Evolutionary conservation across 495 filamentous ascomycete species (phyloP).

Genomic region (Letharia columbiana): DNA sequence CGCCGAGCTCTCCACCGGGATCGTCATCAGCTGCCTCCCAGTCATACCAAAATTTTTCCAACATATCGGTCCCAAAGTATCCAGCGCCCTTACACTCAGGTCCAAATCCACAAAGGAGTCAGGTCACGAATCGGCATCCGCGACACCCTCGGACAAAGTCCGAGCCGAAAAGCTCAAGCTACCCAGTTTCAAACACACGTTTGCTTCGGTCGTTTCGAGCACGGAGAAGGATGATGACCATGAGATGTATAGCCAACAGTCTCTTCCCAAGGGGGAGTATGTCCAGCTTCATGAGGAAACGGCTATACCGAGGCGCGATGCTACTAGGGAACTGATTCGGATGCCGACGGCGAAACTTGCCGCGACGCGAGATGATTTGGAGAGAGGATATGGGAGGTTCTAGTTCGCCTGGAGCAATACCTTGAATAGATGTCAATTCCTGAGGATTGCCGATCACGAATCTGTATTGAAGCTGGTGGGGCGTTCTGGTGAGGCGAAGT

Average conservation of each 20-base stretch:
- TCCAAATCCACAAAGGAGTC: neutral
- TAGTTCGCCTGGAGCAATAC: neutral
- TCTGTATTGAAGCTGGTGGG: too few species aligned
- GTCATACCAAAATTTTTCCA: slow-evolving; percentile 20
- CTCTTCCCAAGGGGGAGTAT: neutral
- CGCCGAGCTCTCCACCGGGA: slow-evolving; percentile 15
- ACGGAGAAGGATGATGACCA: neutral
- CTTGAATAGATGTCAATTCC: too few species aligned
- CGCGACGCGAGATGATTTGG: slow-evolving; percentile 3
- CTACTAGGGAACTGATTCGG: neutral
- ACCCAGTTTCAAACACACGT: neutral
- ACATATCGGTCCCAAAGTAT: slow-evolving; percentile 10
- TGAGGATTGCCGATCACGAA: too few species aligned
- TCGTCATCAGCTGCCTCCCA: slow-evolving; percentile 20
- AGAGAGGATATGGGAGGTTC: neutral
- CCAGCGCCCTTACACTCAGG: neutral
- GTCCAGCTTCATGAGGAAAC: neutral
- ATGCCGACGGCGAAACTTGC: neutral
- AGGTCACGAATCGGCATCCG: neutral
- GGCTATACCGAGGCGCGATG: neutral
- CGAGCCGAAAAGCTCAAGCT: neutral
- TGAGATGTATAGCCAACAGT: neutral
- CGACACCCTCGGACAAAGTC: neutral
- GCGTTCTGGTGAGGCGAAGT: too few species aligned
- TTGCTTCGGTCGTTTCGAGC: neutral